Evolutionary conservation across 2,329 filamentous ascomycete species (phyloP).

Genomic region (Penicillium sp.): DNA sequence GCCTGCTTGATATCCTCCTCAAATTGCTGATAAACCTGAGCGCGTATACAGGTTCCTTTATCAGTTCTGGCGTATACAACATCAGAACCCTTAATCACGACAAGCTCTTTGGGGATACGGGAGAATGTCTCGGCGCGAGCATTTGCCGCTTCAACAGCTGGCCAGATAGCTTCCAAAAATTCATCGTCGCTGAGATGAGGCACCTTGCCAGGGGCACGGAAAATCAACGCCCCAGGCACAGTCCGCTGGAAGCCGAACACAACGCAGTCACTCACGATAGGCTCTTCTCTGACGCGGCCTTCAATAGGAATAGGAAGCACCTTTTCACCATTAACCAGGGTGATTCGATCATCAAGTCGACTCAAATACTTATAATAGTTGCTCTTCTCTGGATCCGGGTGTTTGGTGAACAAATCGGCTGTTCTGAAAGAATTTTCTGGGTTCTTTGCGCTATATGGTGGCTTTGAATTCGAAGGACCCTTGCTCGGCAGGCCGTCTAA

Average conservation of each 20-base stretch:
- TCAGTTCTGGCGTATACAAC: constrained; percentile 53
- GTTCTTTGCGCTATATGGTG: constrained; percentile 27
- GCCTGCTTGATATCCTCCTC: constrained; percentile 47
- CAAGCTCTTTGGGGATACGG: constrained; percentile 53
- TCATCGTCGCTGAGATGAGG: constrained; percentile 49
- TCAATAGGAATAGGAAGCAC: constrained; percentile 52
- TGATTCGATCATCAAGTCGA: constrained; percentile 48
- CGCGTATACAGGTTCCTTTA: constrained; percentile 57
- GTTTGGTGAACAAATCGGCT: constrained; percentile 49
- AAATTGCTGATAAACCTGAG: constrained; percentile 51
- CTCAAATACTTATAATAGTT: constrained; percentile 44
- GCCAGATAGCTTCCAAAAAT: constrained; percentile 44
- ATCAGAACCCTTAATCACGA: constrained; percentile 48
- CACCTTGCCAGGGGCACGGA: constrained; percentile 51
- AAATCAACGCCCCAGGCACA: constrained; percentile 51
- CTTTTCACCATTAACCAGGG: constrained; percentile 51
- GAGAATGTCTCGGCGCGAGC: constrained; percentile 52
- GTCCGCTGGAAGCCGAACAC: constrained; percentile 55
- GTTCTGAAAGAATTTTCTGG: constrained; percentile 60
- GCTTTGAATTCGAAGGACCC: constrained; percentile 46
- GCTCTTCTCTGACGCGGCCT: constrained; percentile 52
- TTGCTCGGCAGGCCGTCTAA: constrained; percentile 37
- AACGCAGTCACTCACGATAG: constrained; percentile 55
- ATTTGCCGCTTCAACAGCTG: constrained; percentile 54
- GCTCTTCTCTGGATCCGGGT: constrained; percentile 40